phyloP scores from a whole-genome alignment of 129 eudicot species.

The Cynara cardunculus region DNA sequence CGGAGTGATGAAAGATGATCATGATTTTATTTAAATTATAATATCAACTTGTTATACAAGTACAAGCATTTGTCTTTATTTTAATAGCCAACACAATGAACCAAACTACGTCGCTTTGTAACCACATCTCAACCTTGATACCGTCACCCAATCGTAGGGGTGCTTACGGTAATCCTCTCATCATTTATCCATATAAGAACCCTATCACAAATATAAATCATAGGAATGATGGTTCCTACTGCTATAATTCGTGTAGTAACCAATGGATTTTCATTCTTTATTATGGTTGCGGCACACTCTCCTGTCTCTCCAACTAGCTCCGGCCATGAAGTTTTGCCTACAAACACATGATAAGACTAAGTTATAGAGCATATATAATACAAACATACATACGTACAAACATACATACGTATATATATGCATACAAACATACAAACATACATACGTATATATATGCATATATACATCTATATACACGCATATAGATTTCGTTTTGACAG shows the following conservation, averaged over 20 bases:
- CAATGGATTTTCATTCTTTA: constrained; percentile 10
- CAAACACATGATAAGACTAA: neutral
- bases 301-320: constrained; percentile 18
- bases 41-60: neutral
- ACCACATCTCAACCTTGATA: neutral
- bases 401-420: no score
- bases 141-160: constrained; percentile 8
- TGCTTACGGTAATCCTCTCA: neutral
- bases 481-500: no score
- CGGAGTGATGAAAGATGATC: neutral
- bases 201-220: constrained; percentile 23
- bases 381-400: no score
- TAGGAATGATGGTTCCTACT: constrained; percentile 16
- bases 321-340: constrained; percentile 30
- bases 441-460: neutral
- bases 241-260: constrained; percentile 16
- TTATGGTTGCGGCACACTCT: neutral
- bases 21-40: no score
- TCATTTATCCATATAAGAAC: constrained; percentile 25
- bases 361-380: neutral
- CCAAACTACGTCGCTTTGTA: neutral
- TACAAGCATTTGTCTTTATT: neutral
- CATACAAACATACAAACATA: neutral
- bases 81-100: neutral
- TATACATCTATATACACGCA: neutral